Evolutionary conservation across 2,329 filamentous ascomycete species (phyloP).

Genomic region (Teratosphaeria epicoccoides): DNA sequence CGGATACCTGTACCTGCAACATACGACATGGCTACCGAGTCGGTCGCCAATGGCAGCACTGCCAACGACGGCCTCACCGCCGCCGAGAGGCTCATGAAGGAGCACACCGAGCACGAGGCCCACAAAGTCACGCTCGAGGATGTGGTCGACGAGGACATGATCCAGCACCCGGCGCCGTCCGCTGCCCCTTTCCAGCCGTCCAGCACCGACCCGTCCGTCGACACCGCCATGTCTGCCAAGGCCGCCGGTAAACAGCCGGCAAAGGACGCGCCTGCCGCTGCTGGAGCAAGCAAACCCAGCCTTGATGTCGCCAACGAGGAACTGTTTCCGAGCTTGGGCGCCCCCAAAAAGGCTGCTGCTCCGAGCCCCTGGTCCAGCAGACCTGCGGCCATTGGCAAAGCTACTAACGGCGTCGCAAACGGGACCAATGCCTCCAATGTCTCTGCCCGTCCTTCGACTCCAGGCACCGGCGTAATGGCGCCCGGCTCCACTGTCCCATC

Average conservation of each 20-base stretch:
- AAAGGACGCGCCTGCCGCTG: slow-evolving; percentile 28
- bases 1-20: slow-evolving; percentile 7
- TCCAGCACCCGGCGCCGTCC: slow-evolving; percentile 46
- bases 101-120: slow-evolving; percentile 41
- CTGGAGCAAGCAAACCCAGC: slow-evolving; percentile 25
- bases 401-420: slow-evolving; percentile 42
- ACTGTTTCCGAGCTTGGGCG: slow-evolving; percentile 83
- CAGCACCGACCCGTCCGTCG: slow-evolving; percentile 30
- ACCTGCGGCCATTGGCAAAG: slow-evolving; percentile 38
- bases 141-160: slow-evolving; percentile 75
- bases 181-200: slow-evolving; percentile 37
- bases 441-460: slow-evolving; percentile 50
- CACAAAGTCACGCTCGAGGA: slow-evolving; percentile 43
- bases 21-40: slow-evolving; percentile 9
- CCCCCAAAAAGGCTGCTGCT: slow-evolving; percentile 53
- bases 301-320: slow-evolving; percentile 84
- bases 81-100: slow-evolving; percentile 43
- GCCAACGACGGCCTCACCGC: slow-evolving; percentile 29
- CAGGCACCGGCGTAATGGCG: slow-evolving; percentile 46
- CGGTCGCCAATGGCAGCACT: slow-evolving; percentile 7
- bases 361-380: slow-evolving; percentile 71
- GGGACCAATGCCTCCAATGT: slow-evolving; percentile 35
- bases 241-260: slow-evolving; percentile 59
- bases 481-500: slow-evolving; percentile 43
- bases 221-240: slow-evolving; percentile 48